Conservation (phyloP, 1,139 yeast species). For the Torulaspora pretoriensis region DNA sequence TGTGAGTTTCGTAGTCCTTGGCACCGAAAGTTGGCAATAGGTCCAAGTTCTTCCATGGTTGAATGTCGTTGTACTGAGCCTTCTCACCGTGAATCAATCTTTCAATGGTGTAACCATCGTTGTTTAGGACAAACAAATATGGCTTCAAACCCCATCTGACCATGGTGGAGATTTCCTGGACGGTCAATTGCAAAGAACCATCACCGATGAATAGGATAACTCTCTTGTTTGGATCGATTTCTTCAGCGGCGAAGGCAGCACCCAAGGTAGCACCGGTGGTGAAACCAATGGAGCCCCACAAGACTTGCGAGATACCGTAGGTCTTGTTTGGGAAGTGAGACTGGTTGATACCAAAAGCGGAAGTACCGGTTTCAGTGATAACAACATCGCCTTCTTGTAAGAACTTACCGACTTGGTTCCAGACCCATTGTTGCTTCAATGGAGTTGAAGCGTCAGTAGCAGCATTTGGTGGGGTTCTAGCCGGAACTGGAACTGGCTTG, state of each 20-base stretch:
- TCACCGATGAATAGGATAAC: slow-evolving; percentile 84
- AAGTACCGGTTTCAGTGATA: slow-evolving; percentile 84
- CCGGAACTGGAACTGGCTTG: slow-evolving; percentile 48
- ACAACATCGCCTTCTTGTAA: slow-evolving; percentile 75
- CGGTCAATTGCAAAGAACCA: slow-evolving; percentile 85
- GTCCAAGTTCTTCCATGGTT: slow-evolving; percentile 73
- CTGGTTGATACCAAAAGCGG: slow-evolving; percentile 81
- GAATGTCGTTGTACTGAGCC: slow-evolving; percentile 75
- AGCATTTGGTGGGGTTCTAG: slow-evolving; percentile 45
- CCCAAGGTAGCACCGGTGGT: slow-evolving; percentile 83
- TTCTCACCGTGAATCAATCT: slow-evolving; percentile 78
- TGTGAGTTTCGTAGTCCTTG: slow-evolving; percentile 45
- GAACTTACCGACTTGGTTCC: slow-evolving; percentile 74
- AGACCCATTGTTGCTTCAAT: slow-evolving; percentile 73
- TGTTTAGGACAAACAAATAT: slow-evolving; percentile 76
- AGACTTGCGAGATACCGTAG: slow-evolving; percentile 78
- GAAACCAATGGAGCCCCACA: slow-evolving; percentile 90
- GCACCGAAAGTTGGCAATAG: slow-evolving; percentile 72
- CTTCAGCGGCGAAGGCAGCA: slow-evolving; percentile 81
- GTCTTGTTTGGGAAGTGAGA: slow-evolving; percentile 71
- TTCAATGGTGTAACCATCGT: slow-evolving; percentile 86
- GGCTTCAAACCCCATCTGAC: slow-evolving; percentile 76
- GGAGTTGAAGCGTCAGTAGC: slow-evolving; percentile 37
- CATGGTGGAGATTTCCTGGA: slow-evolving; percentile 82
- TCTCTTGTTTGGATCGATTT: slow-evolving; percentile 62